Evolutionary conservation across 2,329 filamentous ascomycete species (phyloP).

Genomic region (Colletotrichum paranaense): DNA sequence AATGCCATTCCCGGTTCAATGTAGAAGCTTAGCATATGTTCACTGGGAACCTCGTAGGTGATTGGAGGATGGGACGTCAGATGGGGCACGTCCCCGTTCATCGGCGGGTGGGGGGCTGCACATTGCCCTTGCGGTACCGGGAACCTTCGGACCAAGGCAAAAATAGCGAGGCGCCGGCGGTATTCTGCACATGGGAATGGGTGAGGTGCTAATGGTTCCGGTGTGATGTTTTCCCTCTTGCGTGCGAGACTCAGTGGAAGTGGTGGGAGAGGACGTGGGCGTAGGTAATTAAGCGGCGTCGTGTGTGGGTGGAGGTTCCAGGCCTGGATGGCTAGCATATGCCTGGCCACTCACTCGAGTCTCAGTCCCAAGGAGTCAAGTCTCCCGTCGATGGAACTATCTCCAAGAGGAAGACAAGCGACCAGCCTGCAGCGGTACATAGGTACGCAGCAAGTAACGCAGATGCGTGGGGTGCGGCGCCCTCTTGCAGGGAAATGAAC

Average conservation of each 20-base stretch:
- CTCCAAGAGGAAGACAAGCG: too few relatives aligned
- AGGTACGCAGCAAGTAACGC: not conserved
- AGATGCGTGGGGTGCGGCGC: constrained; percentile 26
- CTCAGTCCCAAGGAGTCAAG: too few relatives aligned
- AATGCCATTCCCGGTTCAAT: not conserved
- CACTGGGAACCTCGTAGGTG: not conserved
- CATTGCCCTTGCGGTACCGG: not conserved
- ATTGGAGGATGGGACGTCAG: constrained; percentile 5
- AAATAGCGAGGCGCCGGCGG: not conserved
- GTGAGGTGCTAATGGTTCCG: too few relatives aligned
- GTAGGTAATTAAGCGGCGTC: not conserved
- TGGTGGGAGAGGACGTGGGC: constrained; percentile 2
- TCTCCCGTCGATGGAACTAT: too few relatives aligned
- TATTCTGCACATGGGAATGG: not conserved
- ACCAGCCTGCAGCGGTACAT: not conserved
- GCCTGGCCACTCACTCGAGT: not conserved
- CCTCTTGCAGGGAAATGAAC: constrained; percentile 21
- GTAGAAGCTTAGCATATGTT: constrained; percentile 29
- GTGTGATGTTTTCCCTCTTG: not conserved
- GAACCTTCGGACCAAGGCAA: not conserved
- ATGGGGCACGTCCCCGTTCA: constrained; percentile 10
- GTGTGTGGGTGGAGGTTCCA: constrained; percentile 19
- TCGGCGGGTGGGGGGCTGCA: constrained; percentile 22
- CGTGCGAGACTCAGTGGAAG: not conserved
- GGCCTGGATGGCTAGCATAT: not conserved